Evolutionary conservation across 2,329 filamentous ascomycete genomes (phyloP).

Genomic region (Moelleriella libera): DNA sequence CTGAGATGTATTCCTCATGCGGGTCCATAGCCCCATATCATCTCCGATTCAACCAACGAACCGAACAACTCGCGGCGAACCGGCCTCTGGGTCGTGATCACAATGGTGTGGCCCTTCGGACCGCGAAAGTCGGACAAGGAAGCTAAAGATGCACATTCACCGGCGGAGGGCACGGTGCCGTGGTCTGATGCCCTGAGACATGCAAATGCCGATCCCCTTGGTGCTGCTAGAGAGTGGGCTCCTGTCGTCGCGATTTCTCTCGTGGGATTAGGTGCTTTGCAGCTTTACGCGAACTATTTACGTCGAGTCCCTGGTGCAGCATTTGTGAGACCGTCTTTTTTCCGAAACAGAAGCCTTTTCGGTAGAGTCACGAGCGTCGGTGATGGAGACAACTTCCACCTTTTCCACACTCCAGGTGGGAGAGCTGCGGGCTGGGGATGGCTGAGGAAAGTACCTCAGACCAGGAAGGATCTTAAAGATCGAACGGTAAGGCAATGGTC

Average conservation of each 20-base stretch:
- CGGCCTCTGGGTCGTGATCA: conserved; percentile 16
- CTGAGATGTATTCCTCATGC: no score
- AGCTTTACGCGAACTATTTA: conserved; percentile 61
- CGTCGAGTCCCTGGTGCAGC: conserved; percentile 69
- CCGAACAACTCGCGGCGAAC: conserved; percentile 2
- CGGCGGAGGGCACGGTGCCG: conserved; percentile 14
- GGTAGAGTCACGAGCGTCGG: conserved; percentile 87
- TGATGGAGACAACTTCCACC: conserved; percentile 88
- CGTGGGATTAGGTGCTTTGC: conserved; percentile 21
- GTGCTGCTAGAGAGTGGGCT: conserved; percentile 23
- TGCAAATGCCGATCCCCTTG: conserved; percentile 13
- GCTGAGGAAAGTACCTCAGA: conserved; percentile 60
- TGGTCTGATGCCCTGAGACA: conserved; percentile 24
- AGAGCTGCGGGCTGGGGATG: conserved; percentile 82
- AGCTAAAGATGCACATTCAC: conserved; percentile 8
- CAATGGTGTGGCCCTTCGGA: conserved; percentile 27
- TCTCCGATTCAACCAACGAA: neutral
- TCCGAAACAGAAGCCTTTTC: conserved; percentile 62
- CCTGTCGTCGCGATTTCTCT: conserved; percentile 23
- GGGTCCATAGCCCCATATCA: neutral
- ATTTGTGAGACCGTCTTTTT: conserved; percentile 61
- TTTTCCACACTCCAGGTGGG: conserved; percentile 93
- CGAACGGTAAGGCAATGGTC: conserved; percentile 50
- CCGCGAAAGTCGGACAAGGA: conserved; percentile 12
- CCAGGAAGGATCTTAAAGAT: conserved; percentile 54